Evolutionary conservation across 495 filamentous ascomycete genomes (phyloP).

Genomic region (Annulohypoxylon bovei): DNA sequence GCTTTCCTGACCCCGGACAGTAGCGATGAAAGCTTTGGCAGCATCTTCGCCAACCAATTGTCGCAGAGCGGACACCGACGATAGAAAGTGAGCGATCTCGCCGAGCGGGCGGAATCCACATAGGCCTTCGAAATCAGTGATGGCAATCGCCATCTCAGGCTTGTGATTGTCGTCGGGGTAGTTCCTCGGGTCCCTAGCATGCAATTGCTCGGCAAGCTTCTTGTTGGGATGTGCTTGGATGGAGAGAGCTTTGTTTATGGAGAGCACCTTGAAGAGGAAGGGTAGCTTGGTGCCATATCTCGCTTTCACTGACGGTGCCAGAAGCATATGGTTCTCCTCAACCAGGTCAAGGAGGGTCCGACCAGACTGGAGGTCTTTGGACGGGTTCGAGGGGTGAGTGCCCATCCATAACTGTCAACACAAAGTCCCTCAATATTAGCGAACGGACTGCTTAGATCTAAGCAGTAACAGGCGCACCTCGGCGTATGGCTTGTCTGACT

Average conservation of each 20-base stretch:
- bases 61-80: slow-evolving; percentile 75
- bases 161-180: slow-evolving; percentile 99
- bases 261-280: slow-evolving; percentile 97
- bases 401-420: slow-evolving; percentile 93
- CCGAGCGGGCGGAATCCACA: slow-evolving; percentile 91
- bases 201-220: slow-evolving; percentile 90
- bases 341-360: slow-evolving; percentile 90
- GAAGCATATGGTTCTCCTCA: slow-evolving; percentile 83
- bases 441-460: slow-evolving; percentile 1
- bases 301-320: slow-evolving; percentile 75
- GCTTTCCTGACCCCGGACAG: slow-evolving; percentile 70
- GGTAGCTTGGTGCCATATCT: slow-evolving; percentile 83
- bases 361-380: slow-evolving; percentile 84
- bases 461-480: slow-evolving; percentile 66
- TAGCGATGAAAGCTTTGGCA: slow-evolving; percentile 72
- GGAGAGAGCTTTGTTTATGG: slow-evolving; percentile 90
- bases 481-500: slow-evolving; percentile 86
- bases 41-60: slow-evolving; percentile 77
- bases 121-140: slow-evolving; percentile 94
- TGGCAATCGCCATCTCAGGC: slow-evolving; percentile 97
- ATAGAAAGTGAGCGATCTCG: slow-evolving; percentile 88
- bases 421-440: slow-evolving; percentile 20
- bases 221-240: slow-evolving; percentile 99
- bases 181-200: slow-evolving; percentile 86
- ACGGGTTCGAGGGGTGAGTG: slow-evolving; percentile 94